phyloP scores from a whole-genome alignment of 352 stramenopile species.

The Poterioochromonas sp. region DNA sequence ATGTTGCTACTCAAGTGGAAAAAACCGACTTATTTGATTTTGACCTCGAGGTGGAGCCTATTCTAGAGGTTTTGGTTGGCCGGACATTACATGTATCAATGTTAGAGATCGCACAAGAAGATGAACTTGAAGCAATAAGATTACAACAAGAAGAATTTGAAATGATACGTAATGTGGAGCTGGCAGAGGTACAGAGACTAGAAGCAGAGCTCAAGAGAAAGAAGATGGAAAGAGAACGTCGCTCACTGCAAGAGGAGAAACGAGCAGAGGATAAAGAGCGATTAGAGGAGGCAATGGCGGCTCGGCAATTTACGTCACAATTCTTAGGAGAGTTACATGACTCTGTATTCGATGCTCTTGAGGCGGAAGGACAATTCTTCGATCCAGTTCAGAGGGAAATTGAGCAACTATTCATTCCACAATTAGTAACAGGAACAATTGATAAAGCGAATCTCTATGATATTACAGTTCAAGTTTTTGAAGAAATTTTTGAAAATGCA shows the following conservation, averaged over 20 bases:
- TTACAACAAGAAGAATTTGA: constrained; percentile 80
- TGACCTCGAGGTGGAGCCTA: constrained; percentile 82
- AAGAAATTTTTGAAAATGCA: constrained; percentile 41
- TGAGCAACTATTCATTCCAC: constrained; percentile 63
- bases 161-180: constrained; percentile 74
- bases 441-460: constrained; percentile 15
- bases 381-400: constrained; percentile 73
- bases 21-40: constrained; percentile 86
- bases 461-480: constrained; percentile 27
- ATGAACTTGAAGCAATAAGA: constrained; percentile 73
- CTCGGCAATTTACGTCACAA: constrained; percentile 69
- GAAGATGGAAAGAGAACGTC: constrained; percentile 72
- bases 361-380: constrained; percentile 72
- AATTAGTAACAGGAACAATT: constrained; percentile 44
- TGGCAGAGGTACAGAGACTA: constrained; percentile 81
- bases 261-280: constrained; percentile 60
- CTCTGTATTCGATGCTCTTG: constrained; percentile 70
- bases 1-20: constrained; percentile 78
- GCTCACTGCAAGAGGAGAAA: constrained; percentile 60
- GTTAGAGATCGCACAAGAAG: constrained; percentile 84
- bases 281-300: constrained; percentile 80
- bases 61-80: constrained; percentile 84
- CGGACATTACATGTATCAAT: constrained; percentile 85
- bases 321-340: constrained; percentile 72
- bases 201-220: constrained; percentile 79